These are phyloP conservation scores for Coniferiporia weirii DNA, from an alignment of 1,284 basidiomycete species.

Conservation along the genomic window DNA sequence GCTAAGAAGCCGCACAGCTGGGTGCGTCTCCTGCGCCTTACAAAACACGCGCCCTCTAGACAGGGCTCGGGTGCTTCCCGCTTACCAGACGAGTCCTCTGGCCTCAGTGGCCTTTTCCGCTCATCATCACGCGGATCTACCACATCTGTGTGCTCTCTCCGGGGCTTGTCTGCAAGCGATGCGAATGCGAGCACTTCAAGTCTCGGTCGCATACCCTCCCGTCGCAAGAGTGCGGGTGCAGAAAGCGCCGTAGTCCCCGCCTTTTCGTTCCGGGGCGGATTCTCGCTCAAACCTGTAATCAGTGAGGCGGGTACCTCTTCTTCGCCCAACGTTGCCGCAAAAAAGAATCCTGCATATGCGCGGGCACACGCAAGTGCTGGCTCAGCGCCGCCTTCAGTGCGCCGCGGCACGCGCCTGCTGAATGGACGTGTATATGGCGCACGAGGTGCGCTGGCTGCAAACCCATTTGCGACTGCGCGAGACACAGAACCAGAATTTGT, in stretches of 20 bases:
- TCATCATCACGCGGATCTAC: constrained; percentile 24
- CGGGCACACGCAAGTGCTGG: constrained; percentile 21
- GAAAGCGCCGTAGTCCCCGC: constrained; percentile 4
- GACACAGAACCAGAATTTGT: constrained; percentile 72
- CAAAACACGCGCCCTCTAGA: background rate
- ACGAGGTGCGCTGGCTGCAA: constrained; percentile 24
- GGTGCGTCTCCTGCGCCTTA: constrained; percentile 9
- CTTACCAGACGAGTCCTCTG: constrained; percentile 1
- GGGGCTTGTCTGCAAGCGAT: constrained; percentile 8
- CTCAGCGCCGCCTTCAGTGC: constrained; percentile 22
- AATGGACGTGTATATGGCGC: constrained; percentile 71
- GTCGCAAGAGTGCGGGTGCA: constrained; percentile 18
- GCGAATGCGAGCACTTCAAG: constrained; percentile 8
- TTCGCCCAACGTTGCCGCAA: background rate
- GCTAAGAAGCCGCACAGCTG: constrained; percentile 19
- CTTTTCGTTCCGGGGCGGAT: constrained; percentile 9
- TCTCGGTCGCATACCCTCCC: constrained; percentile 14
- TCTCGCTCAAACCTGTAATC: constrained; percentile 5
- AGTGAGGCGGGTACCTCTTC: constrained; percentile 11
- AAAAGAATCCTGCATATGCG: background rate
- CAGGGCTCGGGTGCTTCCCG: background rate
- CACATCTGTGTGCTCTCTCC: constrained; percentile 7
- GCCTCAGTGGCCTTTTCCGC: constrained; percentile 38
- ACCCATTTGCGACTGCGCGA: constrained; percentile 36
- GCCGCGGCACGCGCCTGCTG: constrained; percentile 50